Evolutionary conservation across 345 rosid species (phyloP), one percentile per base, ranked within the genome.

Genomic region (Eucalyptus guilfoylei): DNA sequence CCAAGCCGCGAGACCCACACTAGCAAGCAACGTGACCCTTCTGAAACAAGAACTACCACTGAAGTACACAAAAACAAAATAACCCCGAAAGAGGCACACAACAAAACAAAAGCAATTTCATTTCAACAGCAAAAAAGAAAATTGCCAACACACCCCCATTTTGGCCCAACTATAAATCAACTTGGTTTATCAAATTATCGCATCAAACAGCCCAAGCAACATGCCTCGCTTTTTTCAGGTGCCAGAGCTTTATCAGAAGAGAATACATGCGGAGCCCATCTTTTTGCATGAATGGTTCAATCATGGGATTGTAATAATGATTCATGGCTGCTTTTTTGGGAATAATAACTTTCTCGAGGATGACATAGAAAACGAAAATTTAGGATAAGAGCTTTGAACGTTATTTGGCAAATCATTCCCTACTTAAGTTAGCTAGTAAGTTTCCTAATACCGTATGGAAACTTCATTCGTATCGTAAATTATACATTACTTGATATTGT

Each of bases 191-290:
- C 64, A 58, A 5, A 23, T 55, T 55, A 55, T 55, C 6, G 67
- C 67, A 60, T 28, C 67, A 11, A 3, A 2, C 1, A 8, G 8
- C 67, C 8, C 6, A 0, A n/a, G 37, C 21, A 64, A 14, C 3
- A 6, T 64, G 76, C 76, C 7, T 14, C 4, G 72, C 17, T 14
- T 30, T 64, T n/a, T 64, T n/a, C 76, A 10, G 7, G 7, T n/a
- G 37, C 14, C 1, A 64, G 7, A 12, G 16, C 32, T 55, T 6
- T 55, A 24, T 10, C 0, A 28, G 30, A 28, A 1, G 55, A 28
- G 16, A 12, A 30, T 4, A 60, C 16, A 28, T 7, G 9, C 14
- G 37, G 37, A 64, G 11, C 76, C 37, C 37, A 64, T n/a, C n/a
- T 4, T n/a, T 30, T 28, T 64, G 37, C 21, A 7, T 7, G 6